These are phyloP conservation scores for Metschnikowia arizonensis DNA, from an alignment of 805 yeast genomes.

Conservation along the genomic window DNA sequence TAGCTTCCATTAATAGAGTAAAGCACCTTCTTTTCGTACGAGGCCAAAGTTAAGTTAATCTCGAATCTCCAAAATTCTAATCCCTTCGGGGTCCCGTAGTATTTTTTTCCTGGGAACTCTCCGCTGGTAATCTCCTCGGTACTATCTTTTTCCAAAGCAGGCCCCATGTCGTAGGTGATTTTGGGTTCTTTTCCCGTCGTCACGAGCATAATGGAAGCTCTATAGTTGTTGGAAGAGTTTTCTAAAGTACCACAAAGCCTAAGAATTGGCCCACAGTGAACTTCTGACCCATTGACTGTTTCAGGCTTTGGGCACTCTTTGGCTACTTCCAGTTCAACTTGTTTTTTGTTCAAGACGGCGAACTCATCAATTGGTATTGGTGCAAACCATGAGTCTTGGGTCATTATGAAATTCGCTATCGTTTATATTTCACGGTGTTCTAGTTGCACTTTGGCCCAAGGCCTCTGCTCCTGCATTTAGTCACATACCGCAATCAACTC, in stretches of 20 bases:
- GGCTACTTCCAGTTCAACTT: conserved; percentile 24
- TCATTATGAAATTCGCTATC: conserved; percentile 5
- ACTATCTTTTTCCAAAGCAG: conserved; percentile 20
- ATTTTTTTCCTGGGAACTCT: conserved; percentile 42
- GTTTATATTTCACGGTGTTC: not conserved
- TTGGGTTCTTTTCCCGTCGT: conserved; percentile 41
- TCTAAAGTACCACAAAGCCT: conserved; percentile 64
- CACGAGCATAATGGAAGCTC: conserved; percentile 69
- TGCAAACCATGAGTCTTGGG: conserved; percentile 17
- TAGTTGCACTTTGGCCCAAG: not conserved
- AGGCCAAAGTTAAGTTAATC: conserved; percentile 46
- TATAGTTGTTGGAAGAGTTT: conserved; percentile 44
- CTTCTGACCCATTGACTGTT: conserved; percentile 33
- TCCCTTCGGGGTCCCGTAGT: conserved; percentile 43
- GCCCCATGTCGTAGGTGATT: conserved; percentile 36
- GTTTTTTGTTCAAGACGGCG: conserved; percentile 23
- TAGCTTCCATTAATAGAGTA: conserved; percentile 51
- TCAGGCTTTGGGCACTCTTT: conserved; percentile 26
- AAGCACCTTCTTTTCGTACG: conserved; percentile 56
- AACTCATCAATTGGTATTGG: conserved; percentile 30
- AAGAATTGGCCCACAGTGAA: conserved; percentile 75
- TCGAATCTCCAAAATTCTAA: conserved; percentile 64
- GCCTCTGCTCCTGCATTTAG: not conserved
- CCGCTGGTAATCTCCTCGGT: conserved; percentile 28
- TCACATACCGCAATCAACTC: conserved; percentile 1